Conservation (phyloP, 176 grass and related monocot species). For the Zizania latifolia region DNA sequence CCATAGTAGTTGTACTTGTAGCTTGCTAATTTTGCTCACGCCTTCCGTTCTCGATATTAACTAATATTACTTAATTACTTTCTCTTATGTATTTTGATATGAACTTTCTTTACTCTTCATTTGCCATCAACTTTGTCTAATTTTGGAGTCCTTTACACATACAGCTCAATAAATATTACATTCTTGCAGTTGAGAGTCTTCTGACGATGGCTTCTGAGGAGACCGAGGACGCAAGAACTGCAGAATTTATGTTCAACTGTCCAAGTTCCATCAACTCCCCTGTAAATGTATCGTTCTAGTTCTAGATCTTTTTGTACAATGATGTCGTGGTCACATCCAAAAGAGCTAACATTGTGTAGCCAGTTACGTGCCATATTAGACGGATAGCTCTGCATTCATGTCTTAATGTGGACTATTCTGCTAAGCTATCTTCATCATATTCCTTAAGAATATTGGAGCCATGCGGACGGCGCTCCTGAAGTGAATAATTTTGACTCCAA, state of each 20-base stretch:
- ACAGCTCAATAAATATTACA: background rate
- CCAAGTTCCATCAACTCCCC: background rate
- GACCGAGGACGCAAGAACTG: background rate
- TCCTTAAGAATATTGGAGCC: background rate
- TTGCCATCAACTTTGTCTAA: background rate
- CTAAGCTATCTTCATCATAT: background rate
- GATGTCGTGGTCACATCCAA: background rate
- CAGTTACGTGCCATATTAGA: background rate
- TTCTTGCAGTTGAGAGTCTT: slow-evolving; percentile 6
- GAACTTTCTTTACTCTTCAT: slow-evolving; percentile 3
- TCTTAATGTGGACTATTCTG: slow-evolving; percentile 16
- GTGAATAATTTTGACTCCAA: background rate
- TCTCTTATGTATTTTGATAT: background rate
- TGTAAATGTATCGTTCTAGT: slow-evolving; percentile 44
- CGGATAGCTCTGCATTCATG: background rate
- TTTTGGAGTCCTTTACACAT: background rate
- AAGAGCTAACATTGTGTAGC: slow-evolving; percentile 9
- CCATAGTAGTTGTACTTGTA: background rate
- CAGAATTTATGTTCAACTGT: background rate
- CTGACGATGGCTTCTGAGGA: background rate
- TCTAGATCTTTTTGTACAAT: slow-evolving; percentile 32
- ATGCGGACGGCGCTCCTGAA: background rate
- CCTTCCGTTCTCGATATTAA: background rate
- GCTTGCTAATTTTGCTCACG: background rate
- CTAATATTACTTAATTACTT: background rate